Evolutionary conservation across 768 basidiomycete genomes (phyloP).

Genomic region (Lepiota subincarnata): DNA sequence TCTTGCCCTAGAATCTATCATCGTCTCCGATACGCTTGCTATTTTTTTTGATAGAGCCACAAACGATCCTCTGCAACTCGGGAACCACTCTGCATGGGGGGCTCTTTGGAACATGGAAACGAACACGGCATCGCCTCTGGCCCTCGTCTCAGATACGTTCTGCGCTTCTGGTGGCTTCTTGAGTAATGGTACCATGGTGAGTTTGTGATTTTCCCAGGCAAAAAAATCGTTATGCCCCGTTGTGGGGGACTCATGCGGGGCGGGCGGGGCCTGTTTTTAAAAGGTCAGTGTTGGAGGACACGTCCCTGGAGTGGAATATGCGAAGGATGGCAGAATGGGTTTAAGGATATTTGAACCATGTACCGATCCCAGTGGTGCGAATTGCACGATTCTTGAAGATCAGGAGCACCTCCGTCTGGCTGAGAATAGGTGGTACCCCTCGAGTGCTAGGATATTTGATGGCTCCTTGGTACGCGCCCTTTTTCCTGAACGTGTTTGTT

Average conservation of each 20-base stretch:
- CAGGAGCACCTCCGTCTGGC: conserved; percentile 28
- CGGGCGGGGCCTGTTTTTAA: too few relatives aligned
- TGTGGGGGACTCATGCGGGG: too few relatives aligned
- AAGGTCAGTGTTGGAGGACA: conserved; percentile 31
- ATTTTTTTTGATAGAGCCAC: conserved; percentile 26
- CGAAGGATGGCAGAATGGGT: conserved; percentile 31
- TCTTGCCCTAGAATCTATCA: conserved; percentile 24
- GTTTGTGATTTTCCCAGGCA: conserved; percentile 6
- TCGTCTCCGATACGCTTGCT: conserved; percentile 25
- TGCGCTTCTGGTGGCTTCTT: conserved; percentile 40
- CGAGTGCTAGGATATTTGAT: conserved; percentile 30
- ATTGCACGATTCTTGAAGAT: conserved; percentile 34
- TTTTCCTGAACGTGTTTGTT: conserved; percentile 16
- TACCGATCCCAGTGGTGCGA: conserved; percentile 22
- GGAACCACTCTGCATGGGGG: conserved; percentile 43
- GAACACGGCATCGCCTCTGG: conserved; percentile 29
- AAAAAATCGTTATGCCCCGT: too few relatives aligned
- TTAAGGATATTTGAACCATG: conserved; percentile 38
- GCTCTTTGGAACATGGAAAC: conserved; percentile 40
- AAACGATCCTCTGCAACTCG: conserved; percentile 36
- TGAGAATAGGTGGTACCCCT: conserved; percentile 38
- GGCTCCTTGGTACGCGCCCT: conserved; percentile 30
- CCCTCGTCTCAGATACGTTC: conserved; percentile 33
- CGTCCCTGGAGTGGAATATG: conserved; percentile 19
- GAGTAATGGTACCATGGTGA: conserved; percentile 37